These are phyloP conservation scores for Lactarius hatsudake DNA, from an alignment of 768 basidiomycete species.

Conservation along the genomic window DNA sequence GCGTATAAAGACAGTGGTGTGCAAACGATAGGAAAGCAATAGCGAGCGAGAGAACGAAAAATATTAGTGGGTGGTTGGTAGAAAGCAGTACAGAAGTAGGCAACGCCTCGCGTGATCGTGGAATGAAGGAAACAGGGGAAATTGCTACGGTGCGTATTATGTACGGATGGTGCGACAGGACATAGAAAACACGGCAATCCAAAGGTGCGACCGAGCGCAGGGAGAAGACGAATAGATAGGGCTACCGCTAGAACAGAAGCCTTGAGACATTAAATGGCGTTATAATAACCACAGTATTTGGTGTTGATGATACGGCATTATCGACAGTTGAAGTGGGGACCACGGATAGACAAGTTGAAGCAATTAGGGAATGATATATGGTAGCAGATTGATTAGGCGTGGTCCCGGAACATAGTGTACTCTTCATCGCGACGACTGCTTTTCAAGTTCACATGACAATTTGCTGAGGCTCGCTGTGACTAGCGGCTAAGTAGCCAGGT, in stretches of 20 bases:
- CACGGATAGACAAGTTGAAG: conserved; percentile 19
- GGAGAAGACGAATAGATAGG: conserved; percentile 24
- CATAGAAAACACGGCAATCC: conserved; percentile 18
- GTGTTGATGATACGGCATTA: conserved; percentile 17
- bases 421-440: conserved; percentile 12
- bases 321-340: conserved; percentile 12
- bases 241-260: background rate
- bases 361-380: conserved; percentile 15
- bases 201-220: conserved; percentile 12
- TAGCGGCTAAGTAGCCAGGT: conserved; percentile 16
- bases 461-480: conserved; percentile 24
- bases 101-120: conserved; percentile 23
- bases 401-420: conserved; percentile 17
- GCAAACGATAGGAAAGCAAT: conserved; percentile 20
- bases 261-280: conserved; percentile 7
- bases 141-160: conserved; percentile 23
- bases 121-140: conserved; percentile 2
- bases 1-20: conserved; percentile 25
- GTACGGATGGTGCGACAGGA: conserved; percentile 21
- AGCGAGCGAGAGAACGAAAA: conserved; percentile 11
- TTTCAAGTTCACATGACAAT: conserved; percentile 28
- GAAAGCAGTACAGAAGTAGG: conserved; percentile 18
- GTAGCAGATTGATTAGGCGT: conserved; percentile 14
- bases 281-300: conserved; percentile 14
- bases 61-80: conserved; percentile 6